phyloP scores from a whole-genome alignment of 2,329 filamentous ascomycete genomes.

The Colletotrichum sp. region DNA sequence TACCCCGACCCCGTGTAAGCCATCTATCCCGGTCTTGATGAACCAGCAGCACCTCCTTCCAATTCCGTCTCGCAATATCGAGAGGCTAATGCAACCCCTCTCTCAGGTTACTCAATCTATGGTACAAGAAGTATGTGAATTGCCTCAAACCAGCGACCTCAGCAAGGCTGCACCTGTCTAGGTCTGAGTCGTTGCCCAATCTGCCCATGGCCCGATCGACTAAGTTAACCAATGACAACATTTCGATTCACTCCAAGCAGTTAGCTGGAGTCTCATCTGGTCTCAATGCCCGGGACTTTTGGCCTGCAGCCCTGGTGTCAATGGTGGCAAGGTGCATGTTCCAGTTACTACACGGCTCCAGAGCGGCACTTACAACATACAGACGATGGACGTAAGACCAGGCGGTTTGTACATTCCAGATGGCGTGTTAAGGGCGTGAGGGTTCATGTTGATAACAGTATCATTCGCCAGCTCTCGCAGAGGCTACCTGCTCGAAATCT shows the following conservation, averaged over 20 bases:
- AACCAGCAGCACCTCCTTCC: not conserved
- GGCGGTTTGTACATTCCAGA: fast-evolving
- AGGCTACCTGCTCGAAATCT: not conserved
- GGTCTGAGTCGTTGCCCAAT: not conserved
- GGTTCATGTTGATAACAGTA: fast-evolving
- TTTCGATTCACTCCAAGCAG: not conserved
- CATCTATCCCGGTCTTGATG: not conserved
- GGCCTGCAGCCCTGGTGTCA: not conserved
- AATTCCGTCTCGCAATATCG: not conserved
- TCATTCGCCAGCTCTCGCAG: not conserved
- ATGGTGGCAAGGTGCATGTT: not conserved
- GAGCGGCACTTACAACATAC: not conserved
- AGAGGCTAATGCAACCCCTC: not conserved
- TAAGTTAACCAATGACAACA: not conserved
- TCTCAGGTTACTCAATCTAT: not conserved
- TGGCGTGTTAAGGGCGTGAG: no score
- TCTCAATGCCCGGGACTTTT: not conserved
- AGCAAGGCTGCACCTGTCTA: not conserved
- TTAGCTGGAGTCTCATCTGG: not conserved
- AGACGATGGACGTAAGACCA: not conserved
- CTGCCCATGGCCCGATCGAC: not conserved
- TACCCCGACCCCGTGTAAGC: slow-evolving; percentile 5
- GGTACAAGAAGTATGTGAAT: not conserved
- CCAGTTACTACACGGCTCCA: not conserved
- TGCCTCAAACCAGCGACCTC: not conserved